Evolutionary conservation across 1,284 basidiomycete species (phyloP), one percentile per base, ranked within the genome.

Genomic region (Apiotrichum gracile): DNA sequence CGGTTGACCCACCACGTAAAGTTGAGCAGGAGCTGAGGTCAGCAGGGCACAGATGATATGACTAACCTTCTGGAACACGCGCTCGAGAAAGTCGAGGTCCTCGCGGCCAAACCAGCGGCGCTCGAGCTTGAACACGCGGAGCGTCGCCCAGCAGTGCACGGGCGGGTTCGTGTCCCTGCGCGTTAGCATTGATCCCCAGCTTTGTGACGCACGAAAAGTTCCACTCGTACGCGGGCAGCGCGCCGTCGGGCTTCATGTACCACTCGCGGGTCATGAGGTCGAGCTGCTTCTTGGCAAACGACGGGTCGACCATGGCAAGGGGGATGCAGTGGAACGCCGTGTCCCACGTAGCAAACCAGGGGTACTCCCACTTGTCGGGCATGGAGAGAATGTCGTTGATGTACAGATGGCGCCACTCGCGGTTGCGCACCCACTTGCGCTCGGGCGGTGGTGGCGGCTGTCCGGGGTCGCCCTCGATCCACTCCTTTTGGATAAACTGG

Each of bases 301-400:
- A 79, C 3, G 94, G 88, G 72, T 98, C 94, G 29, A 97, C 86
- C 67, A 97, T 85, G 13, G 94, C 93, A 9, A 98, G 82, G 1
- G 94, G 94, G 60, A 98, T 91, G 68, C 92, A 97, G 72, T 98
- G 94, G 81, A 98, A 98, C 7, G 94, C 94, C 3, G 89, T 93
- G 74, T 97, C 92, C 92, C 92, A 82, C 58, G 89, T 61, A 81
- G 91, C 90, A 65, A 91, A 94, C 81, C 93, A 94, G 1, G 91
- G 91, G 67, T 94, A 96, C 76, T 98, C 94, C 94, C 94, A 97
- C 85, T 97, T 97, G 78, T 97, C 94, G 10, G 94, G 94, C 94
- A 98, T 97, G 10, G 92, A 96, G 42, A 98, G 81, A 60, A 98
- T 85, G 72, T 98, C 94, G 56, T 90, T 89, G 59, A 93, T 86